phyloP scores from a whole-genome alignment of 768 basidiomycete species.

The Boletus huronensis region DNA sequence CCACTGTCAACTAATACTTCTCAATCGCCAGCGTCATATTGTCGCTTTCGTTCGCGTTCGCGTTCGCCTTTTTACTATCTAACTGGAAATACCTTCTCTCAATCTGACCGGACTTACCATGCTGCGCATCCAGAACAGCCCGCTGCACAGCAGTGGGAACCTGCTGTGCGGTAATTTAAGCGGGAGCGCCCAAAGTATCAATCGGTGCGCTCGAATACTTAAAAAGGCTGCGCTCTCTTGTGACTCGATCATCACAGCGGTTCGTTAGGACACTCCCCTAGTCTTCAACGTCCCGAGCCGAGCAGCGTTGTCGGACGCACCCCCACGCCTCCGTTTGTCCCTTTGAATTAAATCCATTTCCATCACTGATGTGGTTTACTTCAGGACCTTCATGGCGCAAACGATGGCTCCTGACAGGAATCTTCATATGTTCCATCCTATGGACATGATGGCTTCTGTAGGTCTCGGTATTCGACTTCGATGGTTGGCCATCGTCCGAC shows the following conservation, averaged over 20 bases:
- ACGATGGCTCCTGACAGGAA: neutral
- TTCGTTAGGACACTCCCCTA: neutral
- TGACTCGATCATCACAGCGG: constrained; percentile 15
- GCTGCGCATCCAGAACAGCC: constrained; percentile 11
- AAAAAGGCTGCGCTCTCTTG: constrained; percentile 8
- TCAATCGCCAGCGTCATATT: neutral
- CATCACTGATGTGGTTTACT: neutral
- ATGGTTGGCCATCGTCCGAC: neutral
- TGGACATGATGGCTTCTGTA: constrained; percentile 3
- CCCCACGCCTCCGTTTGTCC: constrained; percentile 7
- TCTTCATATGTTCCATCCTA: neutral
- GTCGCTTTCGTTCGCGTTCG: neutral
- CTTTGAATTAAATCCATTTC: neutral
- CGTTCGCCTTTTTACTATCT: neutral
- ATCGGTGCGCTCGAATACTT: constrained; percentile 10
- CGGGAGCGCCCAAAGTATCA: neutral
- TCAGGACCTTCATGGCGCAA: constrained; percentile 7
- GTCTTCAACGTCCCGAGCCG: neutral
- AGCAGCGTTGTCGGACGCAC: neutral
- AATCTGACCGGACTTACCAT: constrained; percentile 3
- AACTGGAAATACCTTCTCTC: neutral
- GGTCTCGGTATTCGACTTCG: neutral
- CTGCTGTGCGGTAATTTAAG: constrained; percentile 17
- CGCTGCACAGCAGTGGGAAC: constrained; percentile 14
- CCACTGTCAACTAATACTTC: neutral